Evolutionary conservation across 345 rosid species (phyloP), one percentile per base, ranked within the genome.

Genomic region (Cardamine resedifolia): DNA sequence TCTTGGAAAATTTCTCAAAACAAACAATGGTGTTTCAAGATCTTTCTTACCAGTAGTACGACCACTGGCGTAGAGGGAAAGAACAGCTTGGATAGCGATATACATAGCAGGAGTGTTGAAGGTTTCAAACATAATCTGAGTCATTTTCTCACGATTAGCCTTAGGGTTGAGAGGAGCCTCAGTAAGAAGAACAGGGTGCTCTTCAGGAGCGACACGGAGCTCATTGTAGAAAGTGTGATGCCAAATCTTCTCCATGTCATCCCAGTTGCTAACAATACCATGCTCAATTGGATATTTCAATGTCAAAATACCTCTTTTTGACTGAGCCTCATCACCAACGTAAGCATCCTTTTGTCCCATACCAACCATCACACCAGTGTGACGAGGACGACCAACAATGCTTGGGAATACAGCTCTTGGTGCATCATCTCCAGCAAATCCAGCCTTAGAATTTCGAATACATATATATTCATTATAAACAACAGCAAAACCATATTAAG

Each of bases 321-420:
- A 83, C 55, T 85, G 85, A 2, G 87, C 87, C 68, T 85, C 89
- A 27, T 85, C 89, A 61, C 87, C 87, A 4, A 85, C 84, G 51
- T 83, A 85, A 10, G 88, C 88, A 64, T 85, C 86, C n/a, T 85
- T 85, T 64, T 85, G 83, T 23, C 89, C 87, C 85, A 83, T 83
- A 53, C 87, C 87, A 55, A 83, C 87, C 87, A 83, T 83, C 18
- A 85, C 87, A 66, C 89, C 85, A 0, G 85, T 77, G 70, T 85
- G 87, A 28, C 89, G 78, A 15, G 87, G 85, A 34, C 85, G 78
- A 14, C 89, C 87, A 51, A 85, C 89, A 59, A 85, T 85, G 68
- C 89, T 85, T 4, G 86, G 85, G 71, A 79, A 85, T 18, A 83
- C 85, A 44, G 85, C 87, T 72, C 85, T 81, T 38, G 87, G 85